Evolutionary conservation across 2,329 filamentous ascomycete genomes (phyloP).

Genomic region (Apiospora koreana): DNA sequence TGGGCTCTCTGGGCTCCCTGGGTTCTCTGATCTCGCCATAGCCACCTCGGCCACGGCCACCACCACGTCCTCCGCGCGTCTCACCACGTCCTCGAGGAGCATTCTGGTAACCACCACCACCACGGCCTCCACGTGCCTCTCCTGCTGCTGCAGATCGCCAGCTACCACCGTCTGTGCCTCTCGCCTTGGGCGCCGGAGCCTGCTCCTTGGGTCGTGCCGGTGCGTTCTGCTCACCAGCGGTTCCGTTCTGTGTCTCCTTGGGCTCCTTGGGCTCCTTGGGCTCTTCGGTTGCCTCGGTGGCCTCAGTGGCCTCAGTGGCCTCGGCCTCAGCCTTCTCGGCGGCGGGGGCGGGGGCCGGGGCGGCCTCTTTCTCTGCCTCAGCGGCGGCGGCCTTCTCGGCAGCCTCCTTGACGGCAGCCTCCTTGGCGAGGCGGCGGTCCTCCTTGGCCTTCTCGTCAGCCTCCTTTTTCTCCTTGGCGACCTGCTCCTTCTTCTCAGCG

Average conservation of each 20-base stretch:
- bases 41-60: slow-evolving; percentile 42
- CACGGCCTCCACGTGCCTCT: slow-evolving; percentile 32
- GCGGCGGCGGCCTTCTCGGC: slow-evolving; percentile 46
- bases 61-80: slow-evolving; percentile 41
- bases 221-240: slow-evolving; percentile 50
- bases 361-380: slow-evolving; percentile 32
- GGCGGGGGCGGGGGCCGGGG: slow-evolving; percentile 19
- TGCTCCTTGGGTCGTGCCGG: slow-evolving; percentile 45
- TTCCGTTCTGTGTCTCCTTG: slow-evolving; percentile 23
- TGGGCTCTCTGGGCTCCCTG: slow-evolving; percentile 44
- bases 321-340: slow-evolving; percentile 36
- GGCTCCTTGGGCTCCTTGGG: slow-evolving; percentile 2
- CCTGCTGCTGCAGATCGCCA: slow-evolving; percentile 53
- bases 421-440: slow-evolving; percentile 66
- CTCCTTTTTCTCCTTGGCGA: slow-evolving; percentile 80
- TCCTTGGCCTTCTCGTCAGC: slow-evolving; percentile 84
- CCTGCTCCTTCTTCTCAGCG: slow-evolving; percentile 80
- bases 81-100: slow-evolving; percentile 45
- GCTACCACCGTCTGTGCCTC: slow-evolving; percentile 58
- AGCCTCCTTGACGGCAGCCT: slow-evolving; percentile 60
- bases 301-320: slow-evolving; percentile 17
- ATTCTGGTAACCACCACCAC: slow-evolving; percentile 28
- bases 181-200: slow-evolving; percentile 51
- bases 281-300: no score
- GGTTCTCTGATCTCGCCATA: slow-evolving; percentile 25